Percentiles rank a stretch among this genome's conserved stretches.
phyloP scores from a whole-genome alignment of 345 rosid genomes.

The Eucalyptus erythrocorys region DNA sequence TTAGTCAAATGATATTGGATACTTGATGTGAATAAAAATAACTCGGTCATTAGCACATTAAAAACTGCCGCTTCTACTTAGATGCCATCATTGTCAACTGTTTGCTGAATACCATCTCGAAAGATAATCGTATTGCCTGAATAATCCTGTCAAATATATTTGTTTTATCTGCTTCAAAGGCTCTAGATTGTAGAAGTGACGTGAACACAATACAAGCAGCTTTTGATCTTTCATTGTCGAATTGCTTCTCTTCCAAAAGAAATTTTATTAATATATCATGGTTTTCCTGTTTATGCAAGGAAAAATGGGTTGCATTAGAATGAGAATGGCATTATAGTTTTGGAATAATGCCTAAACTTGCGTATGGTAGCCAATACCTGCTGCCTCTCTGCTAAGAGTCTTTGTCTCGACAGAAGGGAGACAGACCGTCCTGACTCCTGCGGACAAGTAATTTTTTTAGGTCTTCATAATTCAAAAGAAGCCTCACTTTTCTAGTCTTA shows the following conservation, averaged over 20 bases:
- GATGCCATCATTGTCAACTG: background rate
- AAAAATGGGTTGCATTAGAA: background rate
- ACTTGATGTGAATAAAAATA: background rate
- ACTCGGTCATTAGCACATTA: background rate
- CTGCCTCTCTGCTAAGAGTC: constrained; percentile 85
- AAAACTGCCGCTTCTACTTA: background rate
- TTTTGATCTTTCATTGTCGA: constrained; percentile 69
- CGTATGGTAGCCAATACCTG: constrained; percentile 27
- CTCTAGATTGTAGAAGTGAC: constrained; percentile 95
- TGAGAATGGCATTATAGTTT: background rate
- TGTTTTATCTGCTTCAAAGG: constrained; percentile 94
- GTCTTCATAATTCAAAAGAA: background rate
- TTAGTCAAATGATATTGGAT: background rate
- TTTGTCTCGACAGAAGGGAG: constrained; percentile 20
- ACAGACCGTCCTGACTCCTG: background rate
- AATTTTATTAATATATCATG: constrained; percentile 83
- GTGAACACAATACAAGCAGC: constrained; percentile 88
- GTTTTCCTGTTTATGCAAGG: constrained; percentile 45
- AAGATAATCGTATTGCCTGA: constrained; percentile 78
- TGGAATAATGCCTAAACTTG: background rate
- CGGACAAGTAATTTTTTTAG: background rate
- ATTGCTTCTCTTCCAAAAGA: constrained; percentile 81
- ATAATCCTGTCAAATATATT: constrained; percentile 88
- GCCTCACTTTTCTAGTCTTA: background rate
- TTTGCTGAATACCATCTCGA: constrained; percentile 32